A percentile compares a stretch with the other conserved stretches of the same genome.
These are phyloP conservation scores for Apophysomyces elegans DNA, from an alignment of 371 early-diverging fungal species.

Conservation along the genomic window DNA sequence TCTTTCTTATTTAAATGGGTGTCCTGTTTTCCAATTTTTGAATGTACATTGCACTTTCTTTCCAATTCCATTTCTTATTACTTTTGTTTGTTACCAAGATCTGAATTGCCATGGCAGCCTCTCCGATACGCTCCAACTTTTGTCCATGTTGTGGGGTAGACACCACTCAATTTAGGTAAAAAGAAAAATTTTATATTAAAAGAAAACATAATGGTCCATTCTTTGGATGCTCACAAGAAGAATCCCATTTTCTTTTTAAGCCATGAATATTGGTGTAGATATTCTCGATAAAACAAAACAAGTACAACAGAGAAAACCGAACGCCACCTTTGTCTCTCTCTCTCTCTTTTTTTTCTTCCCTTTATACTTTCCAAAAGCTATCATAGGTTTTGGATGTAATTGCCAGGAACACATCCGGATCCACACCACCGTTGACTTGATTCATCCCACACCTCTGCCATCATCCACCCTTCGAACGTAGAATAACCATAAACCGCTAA, in stretches of 20 bases:
- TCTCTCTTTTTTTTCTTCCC: too few relatives aligned
- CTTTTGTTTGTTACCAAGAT: too few relatives aligned
- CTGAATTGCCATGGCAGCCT: background rate
- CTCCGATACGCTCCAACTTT: constrained; percentile 8
- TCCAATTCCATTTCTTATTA: background rate
- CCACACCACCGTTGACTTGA: constrained; percentile 18
- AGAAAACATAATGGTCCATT: background rate
- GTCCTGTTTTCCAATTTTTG: constrained; percentile 4
- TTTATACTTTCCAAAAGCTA: too few relatives aligned
- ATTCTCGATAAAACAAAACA: background rate
- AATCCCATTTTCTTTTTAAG: background rate
- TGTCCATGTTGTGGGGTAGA: constrained; percentile 31
- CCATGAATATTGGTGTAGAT: constrained; percentile 11
- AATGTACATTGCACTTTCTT: background rate
- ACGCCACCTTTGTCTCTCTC: background rate
- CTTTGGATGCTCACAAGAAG: background rate
- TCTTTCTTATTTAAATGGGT: constrained; percentile 4
- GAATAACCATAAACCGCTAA: constrained; percentile 27
- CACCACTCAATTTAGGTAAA: constrained; percentile 28
- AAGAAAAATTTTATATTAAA: background rate
- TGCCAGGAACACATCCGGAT: constrained; percentile 35
- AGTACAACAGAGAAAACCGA: background rate
- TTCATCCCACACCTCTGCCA: constrained; percentile 33
- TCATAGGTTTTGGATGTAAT: constrained; percentile 23
- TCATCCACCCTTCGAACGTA: constrained; percentile 30